Evolutionary conservation across 345 rosid genomes (phyloP), one percentile per base, ranked within the genome.

Genomic region (Hibiscus syriacus): DNA sequence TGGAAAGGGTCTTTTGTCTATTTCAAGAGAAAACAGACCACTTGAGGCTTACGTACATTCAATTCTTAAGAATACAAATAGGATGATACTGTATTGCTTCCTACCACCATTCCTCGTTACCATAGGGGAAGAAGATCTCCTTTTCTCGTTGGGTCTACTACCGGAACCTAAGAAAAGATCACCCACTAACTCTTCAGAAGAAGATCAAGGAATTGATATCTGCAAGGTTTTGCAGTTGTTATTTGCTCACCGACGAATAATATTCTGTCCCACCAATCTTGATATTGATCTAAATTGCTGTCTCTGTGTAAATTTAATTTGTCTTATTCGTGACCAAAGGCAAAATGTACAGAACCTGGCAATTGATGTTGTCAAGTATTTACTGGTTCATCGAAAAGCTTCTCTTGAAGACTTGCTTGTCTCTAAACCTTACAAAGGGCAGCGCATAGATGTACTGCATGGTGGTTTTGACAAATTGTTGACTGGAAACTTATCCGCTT

Each of bases 221-320:
- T 78, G 82, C 78, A 82, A 95, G 17, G 87, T 95, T 81, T 73
- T 95, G 77, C 98, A 90, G 81, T 74, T 92, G 74, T 77, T 95
- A 75, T 87, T 88, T 74, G 99, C 97, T 73, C 92, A 95, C 80
- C 86, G 88, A 71, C 81, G 81, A 69, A 84, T 95, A 72, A 84
- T 95, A 71, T 88, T 95, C 86, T 92, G 98, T 78, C 99, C 97
- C 53, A 88, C 82, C 84, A 95, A 95, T 80, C 80, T 90, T 63
- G 99, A 95, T 77, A 80, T 89, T 63, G 99, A 95, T 83, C 70
- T 95, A 70, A 92, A 88, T 83, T 88, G 99, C 78, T 92, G 98
- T 72, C 85, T 95, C 26, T 90, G 96, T 79, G 90, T 90, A 58
- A 92, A 92, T 83, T 76, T 95, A 73, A 76, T 88, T 58, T 82